These are phyloP conservation scores for Iris pallida DNA, from an alignment of 116 monocot species.

Conservation along the genomic window DNA sequence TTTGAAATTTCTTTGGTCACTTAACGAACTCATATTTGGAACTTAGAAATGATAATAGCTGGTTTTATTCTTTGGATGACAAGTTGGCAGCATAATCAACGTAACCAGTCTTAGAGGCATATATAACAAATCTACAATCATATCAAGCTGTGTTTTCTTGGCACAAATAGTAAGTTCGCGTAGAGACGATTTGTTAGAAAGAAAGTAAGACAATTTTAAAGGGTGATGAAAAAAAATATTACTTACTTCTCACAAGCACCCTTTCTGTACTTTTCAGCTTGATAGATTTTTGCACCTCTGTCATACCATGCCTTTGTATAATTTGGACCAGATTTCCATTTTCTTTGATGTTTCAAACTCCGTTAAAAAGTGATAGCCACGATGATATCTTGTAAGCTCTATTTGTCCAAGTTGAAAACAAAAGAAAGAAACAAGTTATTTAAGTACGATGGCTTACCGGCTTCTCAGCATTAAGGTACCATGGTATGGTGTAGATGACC, in stretches of 20 bases:
- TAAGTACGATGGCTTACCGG: constrained; percentile 43
- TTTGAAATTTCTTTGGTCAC: no score
- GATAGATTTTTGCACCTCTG: neutral
- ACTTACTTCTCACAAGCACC: neutral
- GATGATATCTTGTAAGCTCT: neutral
- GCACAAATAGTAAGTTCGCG: no score
- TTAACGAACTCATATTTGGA: no score
- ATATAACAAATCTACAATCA: no score
- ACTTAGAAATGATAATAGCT: no score
- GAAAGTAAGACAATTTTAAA: neutral
- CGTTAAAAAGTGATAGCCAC: neutral
- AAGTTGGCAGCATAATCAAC: no score
- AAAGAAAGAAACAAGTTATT: neutral
- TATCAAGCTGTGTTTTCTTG: no score
- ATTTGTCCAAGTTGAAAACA: neutral
- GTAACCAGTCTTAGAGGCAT: no score
- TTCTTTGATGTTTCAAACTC: neutral
- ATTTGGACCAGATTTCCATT: constrained; percentile 97
- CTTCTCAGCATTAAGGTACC: constrained; percentile 96
- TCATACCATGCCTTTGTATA: constrained; percentile 59
- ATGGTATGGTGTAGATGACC: constrained; percentile 99
- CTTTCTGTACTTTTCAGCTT: neutral
- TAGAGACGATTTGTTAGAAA: no score
- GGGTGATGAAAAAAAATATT: neutral
- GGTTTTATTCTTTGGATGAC: no score